phyloP scores from a whole-genome alignment of 495 filamentous ascomycete genomes.

The Hypoxylon perforatum region DNA sequence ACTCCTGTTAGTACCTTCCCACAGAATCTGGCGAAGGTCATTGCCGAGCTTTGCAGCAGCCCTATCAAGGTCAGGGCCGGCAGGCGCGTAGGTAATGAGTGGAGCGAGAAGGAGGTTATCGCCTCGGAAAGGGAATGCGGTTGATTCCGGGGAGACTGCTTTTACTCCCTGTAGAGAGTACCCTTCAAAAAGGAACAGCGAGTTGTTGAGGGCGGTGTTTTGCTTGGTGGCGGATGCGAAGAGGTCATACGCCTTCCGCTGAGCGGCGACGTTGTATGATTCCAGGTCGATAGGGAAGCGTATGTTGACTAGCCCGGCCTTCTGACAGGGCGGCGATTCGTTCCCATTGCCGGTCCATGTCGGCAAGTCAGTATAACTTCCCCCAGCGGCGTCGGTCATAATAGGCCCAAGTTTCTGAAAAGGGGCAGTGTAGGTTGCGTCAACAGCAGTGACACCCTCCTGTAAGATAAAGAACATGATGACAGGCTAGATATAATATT shows the following conservation, averaged over 20 bases:
- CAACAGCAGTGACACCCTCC: conserved; percentile 54
- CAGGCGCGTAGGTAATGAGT: conserved; percentile 52
- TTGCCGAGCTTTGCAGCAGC: conserved; percentile 52
- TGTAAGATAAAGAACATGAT: conserved; percentile 60
- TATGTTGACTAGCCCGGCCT: conserved; percentile 51
- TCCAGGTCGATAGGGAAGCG: conserved; percentile 62
- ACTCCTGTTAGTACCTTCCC: conserved; percentile 47
- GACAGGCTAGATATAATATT: conserved; percentile 44
- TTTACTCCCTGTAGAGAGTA: conserved; percentile 62
- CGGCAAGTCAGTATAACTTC: conserved; percentile 57
- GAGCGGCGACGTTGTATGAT: conserved; percentile 53
- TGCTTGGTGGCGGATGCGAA: conserved; percentile 47
- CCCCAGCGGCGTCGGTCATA: conserved; percentile 31
- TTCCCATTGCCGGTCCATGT: conserved; percentile 50
- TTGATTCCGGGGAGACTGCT: conserved; percentile 43
- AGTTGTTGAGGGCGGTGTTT: conserved; percentile 42
- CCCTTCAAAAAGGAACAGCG: conserved; percentile 67
- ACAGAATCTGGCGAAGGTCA: conserved; percentile 55
- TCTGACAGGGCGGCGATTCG: conserved; percentile 51
- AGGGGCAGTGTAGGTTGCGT: conserved; percentile 50
- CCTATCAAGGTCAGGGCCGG: conserved; percentile 45
- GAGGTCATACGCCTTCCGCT: conserved; percentile 53
- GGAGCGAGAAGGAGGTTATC: conserved; percentile 59
- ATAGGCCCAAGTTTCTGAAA: conserved; percentile 57
- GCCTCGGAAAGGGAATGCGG: conserved; percentile 51